Base-by-base conservation (phyloP, 495 filamentous ascomycete genomes). In the Trichoderma virens region DNA sequence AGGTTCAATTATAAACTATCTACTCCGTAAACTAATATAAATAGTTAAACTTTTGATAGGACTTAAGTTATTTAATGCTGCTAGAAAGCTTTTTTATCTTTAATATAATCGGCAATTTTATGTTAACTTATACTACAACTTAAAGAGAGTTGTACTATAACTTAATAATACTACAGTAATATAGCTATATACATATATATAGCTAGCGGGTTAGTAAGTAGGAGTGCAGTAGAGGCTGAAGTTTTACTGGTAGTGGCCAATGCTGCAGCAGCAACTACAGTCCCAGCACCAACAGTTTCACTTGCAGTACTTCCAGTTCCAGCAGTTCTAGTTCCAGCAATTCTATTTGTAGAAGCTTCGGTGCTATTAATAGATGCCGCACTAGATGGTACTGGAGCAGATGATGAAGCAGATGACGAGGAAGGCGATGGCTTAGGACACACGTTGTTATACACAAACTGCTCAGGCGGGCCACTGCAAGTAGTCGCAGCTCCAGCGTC, bases 361-460 rank as follows among this genome's bases (percentile, higher is more conserved):
- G n/a, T n/a, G n/a, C n/a, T n/a, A n/a, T n/a, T n/a, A n/a, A n/a
- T n/a, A n/a, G n/a, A n/a, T n/a, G n/a, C n/a, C n/a, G n/a, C n/a
- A 13, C 8, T 39, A 39, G 38, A 39, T 39, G 9, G 38, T 9
- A 9, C 38, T 39, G 38, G 38, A 13, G 8, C 38, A 39, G 38
- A 39, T 39, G 38, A 39, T 39, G 38, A 39, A 39, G 38, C 38
- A 4, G 38, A 9, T 13, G 38, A 39, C 38, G 38, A 39, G 38
- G 38, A 39, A 39, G 38, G 38, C 38, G 38, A 39, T 35, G 60
- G 38, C 18, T 35, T 62, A 35, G 60, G 51, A 13, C 51, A 59
- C 51, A 23, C 51, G 51, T 59, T 59, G 2, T 59, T 30, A 59
- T 59, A 59, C 51, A 59, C 51, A 59, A 25, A 59, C 51, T 59